Evolutionary conservation across 768 basidiomycete genomes (phyloP), one percentile per base, ranked within the genome.

Genomic region (Boletus patriciae): DNA sequence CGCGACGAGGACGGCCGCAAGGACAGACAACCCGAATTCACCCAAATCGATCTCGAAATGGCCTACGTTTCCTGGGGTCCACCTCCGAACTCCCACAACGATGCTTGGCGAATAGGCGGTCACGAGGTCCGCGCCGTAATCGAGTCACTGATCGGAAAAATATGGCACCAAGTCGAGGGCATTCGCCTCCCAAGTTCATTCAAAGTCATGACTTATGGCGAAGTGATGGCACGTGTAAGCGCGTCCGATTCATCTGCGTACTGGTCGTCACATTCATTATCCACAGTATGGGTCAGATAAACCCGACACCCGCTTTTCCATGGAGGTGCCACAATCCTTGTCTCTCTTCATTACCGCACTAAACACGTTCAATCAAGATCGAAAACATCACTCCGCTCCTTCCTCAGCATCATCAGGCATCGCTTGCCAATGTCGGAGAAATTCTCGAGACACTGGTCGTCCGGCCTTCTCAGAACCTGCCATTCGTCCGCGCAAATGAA

Each of bases 11-110:
- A 92, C 66, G 94, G 94, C 5, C 82, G 95, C 54, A 94, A 90
- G 72, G 95, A 98, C 70, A 82, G 95, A 43, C 95, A 98, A 68
- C 94, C 95, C 0, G 95, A 98, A 72, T 98, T 98, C 73, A 98
- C 95, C 21, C 95, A 98, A 75, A 79, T 98, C 58, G 95, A 98
- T 83, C 73, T 98, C 59, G 95, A 98, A 75, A 95, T 97, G 90
- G 93, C 90, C 3, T 98, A 90, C 73, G 87, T 95, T 18, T 88
- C 88, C 9, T 97, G 95, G 86, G 88, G 87, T 47, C 62, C 66
- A 4, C 52, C 55, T 16, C 10, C 19, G 11, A 11, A 47, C 18
- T 50, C 67, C 43, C 61, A 67, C 33, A 38, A 54, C 34, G 73
- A 80, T 55, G 56, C 60, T 11, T 98, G 95, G 95, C 78, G 84